A percentile compares a stretch with the other conserved stretches of the same genome.
phyloP scores from a whole-genome alignment of 306 rosid genomes.

The Oemleria cerasiformis region DNA sequence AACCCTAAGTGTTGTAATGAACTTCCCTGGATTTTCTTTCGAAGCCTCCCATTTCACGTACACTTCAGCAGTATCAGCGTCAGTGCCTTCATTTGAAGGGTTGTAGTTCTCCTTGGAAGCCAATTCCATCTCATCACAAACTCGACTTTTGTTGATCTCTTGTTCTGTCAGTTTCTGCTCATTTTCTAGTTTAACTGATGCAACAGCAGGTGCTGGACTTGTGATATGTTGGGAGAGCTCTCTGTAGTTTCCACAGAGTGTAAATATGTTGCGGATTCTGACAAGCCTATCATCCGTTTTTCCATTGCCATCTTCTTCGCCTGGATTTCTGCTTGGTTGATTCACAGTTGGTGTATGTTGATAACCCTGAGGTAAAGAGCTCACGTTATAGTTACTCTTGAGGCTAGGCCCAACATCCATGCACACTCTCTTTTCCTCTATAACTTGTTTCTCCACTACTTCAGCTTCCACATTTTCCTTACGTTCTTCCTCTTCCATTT shows the following conservation, averaged over 20 bases:
- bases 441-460: constrained; percentile 76
- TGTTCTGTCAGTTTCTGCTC: not conserved
- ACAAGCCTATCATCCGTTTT: constrained; percentile 37
- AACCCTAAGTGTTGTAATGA: constrained; percentile 16
- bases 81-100: constrained; percentile 15
- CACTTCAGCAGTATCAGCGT: constrained; percentile 14
- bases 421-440: constrained; percentile 85
- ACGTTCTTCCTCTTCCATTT: constrained; percentile 47
- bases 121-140: not conserved
- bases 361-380: constrained; percentile 15
- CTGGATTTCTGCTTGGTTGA: constrained; percentile 31
- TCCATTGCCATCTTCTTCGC: constrained; percentile 40
- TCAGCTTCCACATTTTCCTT: constrained; percentile 52
- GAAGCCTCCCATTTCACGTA: constrained; percentile 28
- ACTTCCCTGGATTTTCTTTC: constrained; percentile 27
- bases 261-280: constrained; percentile 81
- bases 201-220: constrained; percentile 41
- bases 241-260: constrained; percentile 93
- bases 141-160: not conserved
- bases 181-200: constrained; percentile 10
- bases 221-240: constrained; percentile 61
- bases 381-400: constrained; percentile 2
- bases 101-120: constrained; percentile 27
- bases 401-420: constrained; percentile 35
- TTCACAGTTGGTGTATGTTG: constrained; percentile 24